Evolutionary conservation across 176 grass and related monocot species (phyloP), one percentile per base, ranked within the genome.

Genomic region (Triticum timopheevii): DNA sequence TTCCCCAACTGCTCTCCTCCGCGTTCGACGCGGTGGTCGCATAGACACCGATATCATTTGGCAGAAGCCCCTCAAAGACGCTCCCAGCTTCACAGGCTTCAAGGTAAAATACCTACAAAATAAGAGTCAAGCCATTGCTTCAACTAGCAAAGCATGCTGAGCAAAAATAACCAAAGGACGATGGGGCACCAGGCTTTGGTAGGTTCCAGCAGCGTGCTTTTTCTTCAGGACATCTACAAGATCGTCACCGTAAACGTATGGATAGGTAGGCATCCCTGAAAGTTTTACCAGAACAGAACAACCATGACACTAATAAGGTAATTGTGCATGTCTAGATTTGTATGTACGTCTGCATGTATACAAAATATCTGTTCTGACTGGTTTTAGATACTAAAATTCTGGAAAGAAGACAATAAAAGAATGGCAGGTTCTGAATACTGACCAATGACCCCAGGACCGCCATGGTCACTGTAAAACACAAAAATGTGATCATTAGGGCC

Each of bases 31-130:
- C 96, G 0, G 96, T 98, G 13, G 93, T 95, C n/a, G 96, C 96
- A 5, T 95, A 98, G 52, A 98, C 89, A 50, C 93, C 90, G 70
- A 95, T 95, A 59, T 89, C 73, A 71, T 93, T 66, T 3, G 96
- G 93, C 59, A 98, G 68, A 80, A 98, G 73, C 11, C 96, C 96
- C 78, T 95, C 91, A 69, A 98, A 98, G 71, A 98, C 90, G 78
- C 96, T 98, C 16, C 96, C 96, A 11, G 96, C 90, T 90, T 98
- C 96, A 69, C 93, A 98, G 28, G 96, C 96, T 90, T 98, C 96
- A 66, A 98, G 91, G 76, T 98, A 98, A 77, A 98, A 98, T 12
- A 98, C 93, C 96, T 98, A 74, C 54, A 76, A 76, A 67, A 66
- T 52, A 54, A 80, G 68, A 62, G 23, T 88, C 62, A 86, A 75